Percentiles rank a stretch among this genome's conserved stretches.
Conservation (phyloP, 345 rosid genomes). For the Cardamine resedifolia region DNA sequence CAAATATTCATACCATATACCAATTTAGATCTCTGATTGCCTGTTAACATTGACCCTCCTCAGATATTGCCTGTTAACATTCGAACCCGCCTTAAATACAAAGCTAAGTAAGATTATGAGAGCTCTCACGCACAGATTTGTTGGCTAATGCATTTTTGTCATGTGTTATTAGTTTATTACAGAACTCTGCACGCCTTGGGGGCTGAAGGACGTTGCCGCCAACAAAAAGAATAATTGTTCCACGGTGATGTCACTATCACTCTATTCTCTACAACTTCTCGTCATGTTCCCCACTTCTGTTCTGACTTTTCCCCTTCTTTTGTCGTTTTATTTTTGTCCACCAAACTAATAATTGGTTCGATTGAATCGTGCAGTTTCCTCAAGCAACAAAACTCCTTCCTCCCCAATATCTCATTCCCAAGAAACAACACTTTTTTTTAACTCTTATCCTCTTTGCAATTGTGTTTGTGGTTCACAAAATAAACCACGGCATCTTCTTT, state of each 20-base stretch:
- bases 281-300: conserved; percentile 40
- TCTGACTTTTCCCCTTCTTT: conserved; percentile 24
- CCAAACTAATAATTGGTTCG: conserved; percentile 29
- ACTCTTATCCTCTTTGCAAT: conserved; percentile 26
- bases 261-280: conserved; percentile 30
- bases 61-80: conserved; percentile 2
- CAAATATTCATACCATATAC: conserved; percentile 10
- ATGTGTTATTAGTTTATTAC: conserved; percentile 27
- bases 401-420: conserved; percentile 4
- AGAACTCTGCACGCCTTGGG: conserved; percentile 22
- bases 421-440: conserved; percentile 7
- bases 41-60: conserved; percentile 8
- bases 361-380: conserved; percentile 26
- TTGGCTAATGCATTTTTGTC: conserved; percentile 11
- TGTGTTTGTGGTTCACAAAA: conserved; percentile 25
- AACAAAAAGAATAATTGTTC: conserved; percentile 14
- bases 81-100: background rate
- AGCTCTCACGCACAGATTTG: background rate
- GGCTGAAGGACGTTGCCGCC: conserved; percentile 27
- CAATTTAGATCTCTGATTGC: conserved; percentile 11
- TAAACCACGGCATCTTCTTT: conserved; percentile 24
- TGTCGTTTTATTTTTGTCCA: conserved; percentile 15
- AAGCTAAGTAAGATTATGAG: conserved; percentile 23
- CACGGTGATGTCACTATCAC: conserved; percentile 32
- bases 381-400: conserved; percentile 32